These are phyloP conservation scores for Thermoascus crustaceus DNA, from an alignment of 2,329 filamentous ascomycete species.

Conservation along the genomic window DNA sequence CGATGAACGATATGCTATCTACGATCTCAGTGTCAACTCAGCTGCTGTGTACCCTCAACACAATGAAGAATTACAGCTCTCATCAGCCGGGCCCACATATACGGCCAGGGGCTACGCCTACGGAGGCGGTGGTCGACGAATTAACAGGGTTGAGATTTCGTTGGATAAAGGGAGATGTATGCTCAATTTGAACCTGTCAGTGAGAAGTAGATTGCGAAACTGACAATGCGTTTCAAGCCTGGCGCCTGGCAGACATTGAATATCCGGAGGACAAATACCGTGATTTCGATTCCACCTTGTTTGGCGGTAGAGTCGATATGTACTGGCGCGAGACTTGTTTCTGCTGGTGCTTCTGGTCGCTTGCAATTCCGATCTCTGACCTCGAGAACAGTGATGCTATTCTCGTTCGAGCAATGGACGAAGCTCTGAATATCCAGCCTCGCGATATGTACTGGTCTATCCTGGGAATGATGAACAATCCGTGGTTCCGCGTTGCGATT, in stretches of 20 bases:
- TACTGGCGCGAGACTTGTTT: conserved; percentile 73
- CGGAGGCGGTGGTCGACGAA: conserved; percentile 71
- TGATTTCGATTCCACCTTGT: conserved; percentile 54
- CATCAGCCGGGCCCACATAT: conserved; percentile 47
- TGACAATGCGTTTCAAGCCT: conserved; percentile 40
- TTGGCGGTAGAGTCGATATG: conserved; percentile 70
- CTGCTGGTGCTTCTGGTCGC: conserved; percentile 88
- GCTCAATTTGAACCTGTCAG: neutral
- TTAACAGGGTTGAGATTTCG: conserved; percentile 76
- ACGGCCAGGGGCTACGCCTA: conserved; percentile 76
- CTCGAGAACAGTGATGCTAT: conserved; percentile 61
- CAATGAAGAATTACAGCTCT: conserved; percentile 55
- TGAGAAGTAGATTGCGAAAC: neutral
- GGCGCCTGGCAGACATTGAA: conserved; percentile 66
- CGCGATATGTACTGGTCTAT: conserved; percentile 96
- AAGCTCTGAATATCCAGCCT: conserved; percentile 76
- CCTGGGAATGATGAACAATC: conserved; percentile 96
- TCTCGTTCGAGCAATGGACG: conserved; percentile 81
- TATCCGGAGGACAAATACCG: conserved; percentile 85
- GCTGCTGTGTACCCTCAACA: conserved; percentile 74
- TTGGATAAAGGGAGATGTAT: conserved; percentile 66
- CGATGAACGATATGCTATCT: conserved; percentile 87
- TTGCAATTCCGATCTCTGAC: conserved; percentile 57
- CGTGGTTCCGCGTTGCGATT: conserved; percentile 79
- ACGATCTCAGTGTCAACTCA: conserved; percentile 82